These are phyloP conservation scores for Tulasnella sp. DNA, from an alignment of 768 basidiomycete species.

Conservation along the genomic window DNA sequence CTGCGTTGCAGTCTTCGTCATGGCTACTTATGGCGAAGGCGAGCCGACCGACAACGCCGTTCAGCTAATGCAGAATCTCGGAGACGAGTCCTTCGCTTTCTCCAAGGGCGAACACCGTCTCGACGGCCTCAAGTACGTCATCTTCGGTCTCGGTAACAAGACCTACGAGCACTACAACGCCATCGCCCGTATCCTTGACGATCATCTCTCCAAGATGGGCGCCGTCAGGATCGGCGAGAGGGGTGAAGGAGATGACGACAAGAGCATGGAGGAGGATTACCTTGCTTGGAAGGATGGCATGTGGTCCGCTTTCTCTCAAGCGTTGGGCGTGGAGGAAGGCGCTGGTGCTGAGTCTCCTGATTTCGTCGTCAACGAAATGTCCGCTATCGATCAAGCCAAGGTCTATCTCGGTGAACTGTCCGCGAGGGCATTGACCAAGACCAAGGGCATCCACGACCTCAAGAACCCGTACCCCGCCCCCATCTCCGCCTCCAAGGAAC, in stretches of 20 bases:
- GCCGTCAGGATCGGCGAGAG: conserved; percentile 74
- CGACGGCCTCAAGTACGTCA: conserved; percentile 82
- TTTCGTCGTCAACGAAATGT: conserved; percentile 80
- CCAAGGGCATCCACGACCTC: conserved; percentile 92
- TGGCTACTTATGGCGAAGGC: conserved; percentile 98
- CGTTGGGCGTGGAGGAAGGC: conserved; percentile 86
- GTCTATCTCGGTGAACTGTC: conserved; percentile 95
- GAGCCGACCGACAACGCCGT: conserved; percentile 98
- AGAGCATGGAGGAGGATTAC: conserved; percentile 99
- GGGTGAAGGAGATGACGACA: conserved; percentile 97
- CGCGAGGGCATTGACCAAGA: conserved; percentile 81
- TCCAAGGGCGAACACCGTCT: conserved; percentile 65
- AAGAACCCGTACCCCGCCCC: conserved; percentile 96
- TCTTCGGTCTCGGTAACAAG: conserved; percentile 86
- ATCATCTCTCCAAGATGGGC: conserved; percentile 62
- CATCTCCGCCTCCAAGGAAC: conserved; percentile 62
- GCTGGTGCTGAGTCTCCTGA: conserved; percentile 92
- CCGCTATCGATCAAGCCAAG: conserved; percentile 66
- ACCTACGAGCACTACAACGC: conserved; percentile 97
- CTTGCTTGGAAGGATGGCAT: conserved; percentile 97
- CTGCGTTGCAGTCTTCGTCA: conserved; percentile 81
- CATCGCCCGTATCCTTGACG: conserved; percentile 71
- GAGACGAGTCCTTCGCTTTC: conserved; percentile 81
- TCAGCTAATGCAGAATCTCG: conserved; percentile 82
- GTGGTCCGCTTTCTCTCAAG: conserved; percentile 82